Evolutionary conservation across 2,329 filamentous ascomycete genomes (phyloP), one percentile per base, ranked within the genome.

Genomic region (Hymenotorrendiella dingleyae): DNA sequence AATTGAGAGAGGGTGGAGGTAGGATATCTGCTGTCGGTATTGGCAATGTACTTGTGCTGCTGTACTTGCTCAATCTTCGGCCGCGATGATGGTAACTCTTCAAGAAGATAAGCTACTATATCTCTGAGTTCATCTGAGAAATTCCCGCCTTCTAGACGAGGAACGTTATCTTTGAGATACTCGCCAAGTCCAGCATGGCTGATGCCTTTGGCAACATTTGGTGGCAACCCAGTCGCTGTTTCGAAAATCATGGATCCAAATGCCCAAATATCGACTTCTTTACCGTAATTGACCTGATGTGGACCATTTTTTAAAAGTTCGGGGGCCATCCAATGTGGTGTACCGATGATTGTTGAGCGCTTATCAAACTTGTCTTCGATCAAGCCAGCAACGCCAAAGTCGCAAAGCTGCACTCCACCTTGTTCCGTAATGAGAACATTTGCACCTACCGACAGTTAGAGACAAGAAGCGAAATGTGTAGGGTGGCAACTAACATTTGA

Each of bases 261-360:
- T 2, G 86, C 85, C 86, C 87, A 93, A 38, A 90, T 88, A 54
- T 93, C 86, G 32, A 84, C 79, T 56, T 84, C 81, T 11, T 79
- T 82, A 45, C 82, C 82, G 58, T 85, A 85, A 4, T 79, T 78
- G 6, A n/a, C 27, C 19, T 20, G 17, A 20, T 19, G 30, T 8
- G 74, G 70, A 4, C 74, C 69, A 27, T 75, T 70, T 44, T 82
- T 77, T 53, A 85, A 82, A 10, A 91, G 71, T 56, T 93, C 87
- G 0, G 84, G 85, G 0, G 87, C 84, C 86, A 93, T 90, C 84
- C 86, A 93, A 62, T 90, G 81, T 3, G 83, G 82, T 0, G 87
- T 93, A 17, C 86, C 86, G 43, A 91, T 84, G 36, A 91, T 82
- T 1, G 86, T 91, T 4, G 82, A 82, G 40, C 86, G 72, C 64